A percentile compares a stretch with the other conserved stretches of the same genome.
These are phyloP conservation scores for Trametes elegans DNA, from an alignment of 768 basidiomycete genomes.

Conservation along the genomic window DNA sequence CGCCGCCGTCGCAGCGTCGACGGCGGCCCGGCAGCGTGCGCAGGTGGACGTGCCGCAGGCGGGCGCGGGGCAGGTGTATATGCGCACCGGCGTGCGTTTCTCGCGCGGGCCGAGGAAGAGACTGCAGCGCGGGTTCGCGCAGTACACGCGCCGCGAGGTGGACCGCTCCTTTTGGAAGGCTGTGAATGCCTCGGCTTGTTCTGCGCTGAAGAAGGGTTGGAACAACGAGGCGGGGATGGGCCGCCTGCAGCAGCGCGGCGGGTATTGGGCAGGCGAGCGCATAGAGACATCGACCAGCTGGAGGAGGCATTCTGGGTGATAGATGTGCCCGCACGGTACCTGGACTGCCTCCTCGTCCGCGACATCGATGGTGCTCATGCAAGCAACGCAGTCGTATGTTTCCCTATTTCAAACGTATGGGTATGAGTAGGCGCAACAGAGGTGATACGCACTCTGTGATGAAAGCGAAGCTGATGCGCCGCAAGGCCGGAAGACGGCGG, in stretches of 20 bases:
- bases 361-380: constrained; percentile 3
- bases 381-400: constrained; percentile 22
- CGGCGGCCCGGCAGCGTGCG: constrained; percentile 18
- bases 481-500: not conserved
- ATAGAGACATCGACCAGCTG: constrained; percentile 23
- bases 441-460: not conserved
- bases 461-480: not conserved
- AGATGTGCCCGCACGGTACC: constrained; percentile 28
- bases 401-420: not conserved
- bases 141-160: constrained; percentile 30
- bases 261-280: constrained; percentile 27
- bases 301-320: constrained; percentile 25
- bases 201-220: constrained; percentile 12
- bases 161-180: constrained; percentile 23
- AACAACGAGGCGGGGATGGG: constrained; percentile 21
- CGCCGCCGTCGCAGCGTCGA: constrained; percentile 3
- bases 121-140: constrained; percentile 26
- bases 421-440: not conserved
- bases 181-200: constrained; percentile 11
- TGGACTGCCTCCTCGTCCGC: constrained; percentile 1
- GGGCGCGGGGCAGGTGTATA: constrained; percentile 16
- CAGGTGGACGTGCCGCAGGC: constrained; percentile 23
- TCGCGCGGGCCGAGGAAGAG: constrained; percentile 27
- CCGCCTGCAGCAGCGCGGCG: constrained; percentile 31
- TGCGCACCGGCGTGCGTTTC: constrained; percentile 7